Conservation (phyloP, 2,329 filamentous ascomycete genomes). For the Fusarium sambucinum region DNA sequence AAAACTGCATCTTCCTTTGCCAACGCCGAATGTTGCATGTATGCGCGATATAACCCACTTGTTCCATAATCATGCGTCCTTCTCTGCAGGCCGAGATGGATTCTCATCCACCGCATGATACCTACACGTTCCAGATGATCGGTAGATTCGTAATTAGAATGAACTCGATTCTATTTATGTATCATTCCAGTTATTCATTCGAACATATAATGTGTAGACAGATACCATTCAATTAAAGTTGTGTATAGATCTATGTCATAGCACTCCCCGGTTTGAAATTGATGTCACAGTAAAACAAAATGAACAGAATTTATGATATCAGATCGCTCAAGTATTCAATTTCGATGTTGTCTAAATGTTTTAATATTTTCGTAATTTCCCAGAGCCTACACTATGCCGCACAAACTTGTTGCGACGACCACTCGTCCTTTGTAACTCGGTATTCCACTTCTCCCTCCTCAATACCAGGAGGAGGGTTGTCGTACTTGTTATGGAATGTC, state of each 20-base stretch:
- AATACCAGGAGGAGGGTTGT: slow-evolving; percentile 42
- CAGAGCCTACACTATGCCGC: slow-evolving; percentile 5
- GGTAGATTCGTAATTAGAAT: not conserved
- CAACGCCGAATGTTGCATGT: not conserved
- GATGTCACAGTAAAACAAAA: not conserved
- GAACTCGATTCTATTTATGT: not conserved
- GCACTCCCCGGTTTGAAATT: slow-evolving; percentile 17
- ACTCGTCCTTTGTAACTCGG: slow-evolving; percentile 40
- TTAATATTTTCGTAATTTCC: not conserved
- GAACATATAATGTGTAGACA: not conserved
- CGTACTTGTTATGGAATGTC: slow-evolving; percentile 46
- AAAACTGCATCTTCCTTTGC: not conserved
- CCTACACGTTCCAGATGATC: not conserved
- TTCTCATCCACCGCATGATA: not conserved
- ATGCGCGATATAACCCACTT: slow-evolving; percentile 25
- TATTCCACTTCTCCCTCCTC: slow-evolving; percentile 49
- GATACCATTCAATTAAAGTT: not conserved
- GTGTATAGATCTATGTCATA: not conserved
- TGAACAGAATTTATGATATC: not conserved
- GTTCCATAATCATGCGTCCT: slow-evolving; percentile 17
- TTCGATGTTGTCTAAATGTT: not conserved
- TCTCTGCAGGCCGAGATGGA: not conserved
- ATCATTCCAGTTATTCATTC: not conserved
- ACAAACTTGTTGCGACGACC: slow-evolving; percentile 22
- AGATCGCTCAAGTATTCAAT: slow-evolving; percentile 2